These are phyloP conservation scores for Mycosphaerelloides madeirae DNA, from an alignment of 2,329 filamentous ascomycete genomes.

Conservation along the genomic window DNA sequence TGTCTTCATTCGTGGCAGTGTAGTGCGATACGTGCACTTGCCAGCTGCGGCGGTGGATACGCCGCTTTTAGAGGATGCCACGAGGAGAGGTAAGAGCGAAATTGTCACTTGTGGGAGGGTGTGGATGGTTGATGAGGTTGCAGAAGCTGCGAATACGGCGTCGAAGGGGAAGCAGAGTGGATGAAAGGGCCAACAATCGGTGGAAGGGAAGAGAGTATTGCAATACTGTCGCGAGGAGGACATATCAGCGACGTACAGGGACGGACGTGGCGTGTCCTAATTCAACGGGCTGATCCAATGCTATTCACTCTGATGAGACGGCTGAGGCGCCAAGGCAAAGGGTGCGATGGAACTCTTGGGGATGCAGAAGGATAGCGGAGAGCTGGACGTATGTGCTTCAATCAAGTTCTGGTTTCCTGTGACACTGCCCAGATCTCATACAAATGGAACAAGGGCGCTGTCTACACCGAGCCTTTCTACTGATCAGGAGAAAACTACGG, in stretches of 20 bases:
- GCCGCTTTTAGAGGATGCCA: slow-evolving; percentile 83
- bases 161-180: slow-evolving; percentile 32
- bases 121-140: background rate
- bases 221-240: background rate
- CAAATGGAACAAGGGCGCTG: too few species aligned
- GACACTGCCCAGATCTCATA: background rate
- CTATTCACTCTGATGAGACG: too few species aligned
- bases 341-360: too few species aligned
- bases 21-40: slow-evolving; percentile 87
- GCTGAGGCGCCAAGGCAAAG: too few species aligned
- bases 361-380: background rate
- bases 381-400: slow-evolving; percentile 1
- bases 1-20: slow-evolving; percentile 89
- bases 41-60: slow-evolving; percentile 79
- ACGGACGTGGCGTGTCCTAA: background rate
- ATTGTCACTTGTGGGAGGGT: background rate
- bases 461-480: too few species aligned
- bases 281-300: background rate
- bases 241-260: background rate
- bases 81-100: slow-evolving; percentile 62
- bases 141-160: slow-evolving; percentile 32
- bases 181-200: slow-evolving; percentile 2
- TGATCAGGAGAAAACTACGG: too few species aligned
- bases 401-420: slow-evolving; percentile 20
- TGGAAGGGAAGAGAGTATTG: background rate